phyloP scores from a whole-genome alignment of 306 rosid species.

The Notholithocarpus densiflorus region DNA sequence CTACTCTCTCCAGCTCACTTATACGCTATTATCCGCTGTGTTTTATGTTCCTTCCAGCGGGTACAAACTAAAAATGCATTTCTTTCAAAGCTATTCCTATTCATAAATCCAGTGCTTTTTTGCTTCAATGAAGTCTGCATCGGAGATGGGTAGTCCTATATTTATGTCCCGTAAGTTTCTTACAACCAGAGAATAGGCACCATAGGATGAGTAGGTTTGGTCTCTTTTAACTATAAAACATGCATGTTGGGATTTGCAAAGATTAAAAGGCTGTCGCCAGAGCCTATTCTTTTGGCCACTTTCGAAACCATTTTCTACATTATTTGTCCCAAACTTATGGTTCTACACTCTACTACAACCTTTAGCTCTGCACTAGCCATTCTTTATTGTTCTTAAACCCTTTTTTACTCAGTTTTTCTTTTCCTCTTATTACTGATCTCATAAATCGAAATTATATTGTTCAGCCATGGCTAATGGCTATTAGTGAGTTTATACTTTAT shows the following conservation, averaged over 20 bases:
- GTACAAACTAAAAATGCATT: conserved; percentile 23
- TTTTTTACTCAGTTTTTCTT: background rate
- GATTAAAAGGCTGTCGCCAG: conserved; percentile 31
- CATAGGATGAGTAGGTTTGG: conserved; percentile 37
- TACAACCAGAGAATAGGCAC: conserved; percentile 2
- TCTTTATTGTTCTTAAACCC: background rate
- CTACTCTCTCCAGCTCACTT: background rate
- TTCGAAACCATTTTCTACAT: background rate
- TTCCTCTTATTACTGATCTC: no score
- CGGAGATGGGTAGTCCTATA: background rate
- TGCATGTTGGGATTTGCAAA: conserved; percentile 52
- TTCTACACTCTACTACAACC: background rate
- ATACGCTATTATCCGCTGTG: background rate
- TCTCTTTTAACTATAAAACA: conserved; percentile 34
- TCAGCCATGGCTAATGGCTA: no score
- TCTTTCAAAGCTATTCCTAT: background rate
- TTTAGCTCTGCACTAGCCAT: background rate
- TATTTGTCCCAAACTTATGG: background rate
- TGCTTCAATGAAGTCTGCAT: conserved; percentile 17
- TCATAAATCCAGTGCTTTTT: conserved; percentile 11
- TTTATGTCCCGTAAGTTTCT: background rate
- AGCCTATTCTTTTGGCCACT: conserved; percentile 4
- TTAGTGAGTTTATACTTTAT: no score
- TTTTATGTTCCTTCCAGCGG: conserved; percentile 29
- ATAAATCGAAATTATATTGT: no score